Base-by-base conservation (phyloP, 352 stramenopile species). In the Thraustochytrium sp. region DNA sequence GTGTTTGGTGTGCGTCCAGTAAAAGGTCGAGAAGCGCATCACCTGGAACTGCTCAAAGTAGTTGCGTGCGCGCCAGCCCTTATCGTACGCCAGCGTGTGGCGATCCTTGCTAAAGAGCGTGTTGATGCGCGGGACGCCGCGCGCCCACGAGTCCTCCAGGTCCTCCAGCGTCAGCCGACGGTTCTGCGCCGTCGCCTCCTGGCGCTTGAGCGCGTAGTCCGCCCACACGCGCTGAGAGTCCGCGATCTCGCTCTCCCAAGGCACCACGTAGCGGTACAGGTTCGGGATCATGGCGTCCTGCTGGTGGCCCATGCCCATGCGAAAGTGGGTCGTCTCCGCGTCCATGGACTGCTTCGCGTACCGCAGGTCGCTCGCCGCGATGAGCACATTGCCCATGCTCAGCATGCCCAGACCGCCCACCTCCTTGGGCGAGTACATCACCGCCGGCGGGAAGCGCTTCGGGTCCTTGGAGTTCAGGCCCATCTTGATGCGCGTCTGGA, bases 401-500 rank as follows among this genome's bases (percentile, higher is more conserved):
- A 99, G 88, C 97, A 99, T 99, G 73, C 97, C 97, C 54, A 99
- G 90, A 61, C 97, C 97, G 82, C 97, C 97, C 16, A 99, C 85
- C 85, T 99, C 97, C 87, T 99, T 99, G 0, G 97, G 97, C 23
- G 96, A 99, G 88, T 99, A 99, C 87, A 99, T 99, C 34, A 99
- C 97, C 34, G 99, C 96, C 13, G 97, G 97, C 46, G 97, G 97
- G 90, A 99, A 98, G 73, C 97, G 94, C 62, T 93, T 98, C 49
- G 96, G 96, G 96, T 99, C 99, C 89, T 99, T 99, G 85, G 94
- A 98, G 92, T 99, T 99, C 64, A 99, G 87, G 4, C 97, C 97
- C 82, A 99, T 99, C 91, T 99, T 99, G 88, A 99, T 99, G 88
- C 97, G 92, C 61, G 96, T 99, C 88, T 99, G 97, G 84, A 99